Base-by-base conservation (phyloP, 345 rosid genomes). In the Dimocarpus longan region DNA sequence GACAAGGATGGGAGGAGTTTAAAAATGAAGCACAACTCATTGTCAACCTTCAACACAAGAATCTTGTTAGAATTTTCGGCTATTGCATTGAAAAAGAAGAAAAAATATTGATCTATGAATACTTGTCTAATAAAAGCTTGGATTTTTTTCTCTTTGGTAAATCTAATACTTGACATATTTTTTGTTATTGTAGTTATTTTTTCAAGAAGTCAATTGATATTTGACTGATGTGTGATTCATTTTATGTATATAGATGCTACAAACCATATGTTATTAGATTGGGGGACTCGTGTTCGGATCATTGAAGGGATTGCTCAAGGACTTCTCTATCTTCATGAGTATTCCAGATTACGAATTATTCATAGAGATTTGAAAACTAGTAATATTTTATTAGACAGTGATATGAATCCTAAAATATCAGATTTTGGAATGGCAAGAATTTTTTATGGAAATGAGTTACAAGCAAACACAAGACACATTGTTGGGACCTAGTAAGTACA, bases 201-300 rank as follows among this genome's bases (percentile, higher is more conserved):
- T 26, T 26, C 28, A 26, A 26, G n/a, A 26, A 26, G 28, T 26
- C 28, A 26, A 26, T 26, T 26, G 28, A 26, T 26, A 1, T 26
- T 26, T 26, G 1, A 26, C 28, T 44, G 11, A 44, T 6, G 50
- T 44, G 7, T 44, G 11, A 6, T 59, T 19, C 16, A 59, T 59
- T 6, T 59, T 3, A 5, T 59, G 22, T 21, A 63, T 19, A 1
- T 63, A 52, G 82, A 79, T 75, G 60, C 46, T 28, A 68, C 24
- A 11, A 44, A 62, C 5, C 42, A 79, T 7, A 19, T 5, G 1
- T 3, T 42, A 15, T 44, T 82, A 60, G 68, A n/a, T 4, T 66
- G 83, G 85, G 26, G 4, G 26, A 80, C 68, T 40, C 85, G 83
- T 5, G 70, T 80, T 12, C 62, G 24, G 66, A 85, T 85, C 42